phyloP scores from a whole-genome alignment of 331 rosid genomes.

The Rhamnella rubrinervis region DNA sequence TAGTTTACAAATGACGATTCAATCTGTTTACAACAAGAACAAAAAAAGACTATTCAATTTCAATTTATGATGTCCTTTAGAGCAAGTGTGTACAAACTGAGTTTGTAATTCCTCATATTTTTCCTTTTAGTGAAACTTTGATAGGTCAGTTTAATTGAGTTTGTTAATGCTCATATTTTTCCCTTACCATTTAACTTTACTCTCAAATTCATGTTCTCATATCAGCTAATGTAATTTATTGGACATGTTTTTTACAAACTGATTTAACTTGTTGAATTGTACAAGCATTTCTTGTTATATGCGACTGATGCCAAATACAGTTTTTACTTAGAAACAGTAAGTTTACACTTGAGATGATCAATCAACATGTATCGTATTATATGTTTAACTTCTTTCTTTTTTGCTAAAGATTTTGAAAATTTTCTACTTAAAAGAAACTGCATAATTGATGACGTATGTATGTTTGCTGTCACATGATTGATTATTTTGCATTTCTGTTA shows the following conservation, averaged over 20 bases:
- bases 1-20: too few species aligned
- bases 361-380: neutral
- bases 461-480: neutral
- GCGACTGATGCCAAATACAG: neutral
- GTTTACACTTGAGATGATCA: too few species aligned
- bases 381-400: neutral
- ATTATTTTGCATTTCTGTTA: constrained; percentile 12
- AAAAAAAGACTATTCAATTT: too few species aligned
- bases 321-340: neutral
- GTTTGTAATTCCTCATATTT: too few species aligned
- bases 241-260: neutral
- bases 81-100: too few species aligned
- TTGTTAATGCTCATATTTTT: too few species aligned
- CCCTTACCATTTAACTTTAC: neutral
- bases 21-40: too few species aligned
- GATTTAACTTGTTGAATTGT: neutral
- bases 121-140: too few species aligned
- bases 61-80: neutral
- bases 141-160: too few species aligned
- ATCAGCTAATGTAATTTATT: neutral
- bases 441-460: neutral
- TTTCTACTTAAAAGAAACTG: too few species aligned
- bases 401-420: neutral
- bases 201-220: neutral
- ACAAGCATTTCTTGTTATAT: neutral